phyloP scores from a whole-genome alignment of 2,329 filamentous ascomycete genomes.

The Fusarium decemcellulare region DNA sequence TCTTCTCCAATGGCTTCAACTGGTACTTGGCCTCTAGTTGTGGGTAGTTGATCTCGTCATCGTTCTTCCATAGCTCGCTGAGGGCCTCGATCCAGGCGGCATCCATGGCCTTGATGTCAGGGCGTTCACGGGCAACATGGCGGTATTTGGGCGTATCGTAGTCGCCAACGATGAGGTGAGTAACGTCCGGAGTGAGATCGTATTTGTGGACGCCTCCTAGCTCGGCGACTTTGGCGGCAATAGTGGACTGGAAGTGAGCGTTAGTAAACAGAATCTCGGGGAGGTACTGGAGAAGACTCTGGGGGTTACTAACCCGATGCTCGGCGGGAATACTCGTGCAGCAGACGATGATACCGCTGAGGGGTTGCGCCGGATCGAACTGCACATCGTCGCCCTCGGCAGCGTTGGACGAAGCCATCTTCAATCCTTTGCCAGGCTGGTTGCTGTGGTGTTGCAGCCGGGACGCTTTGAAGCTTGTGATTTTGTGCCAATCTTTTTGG shows the following conservation, averaged over 20 bases:
- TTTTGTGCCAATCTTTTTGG: slow-evolving; percentile 39
- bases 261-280: slow-evolving; percentile 12
- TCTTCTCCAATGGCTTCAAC: slow-evolving; percentile 73
- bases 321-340: slow-evolving; percentile 89
- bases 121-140: slow-evolving; percentile 91
- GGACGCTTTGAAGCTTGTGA: slow-evolving; percentile 25
- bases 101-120: slow-evolving; percentile 87
- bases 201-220: slow-evolving; percentile 91
- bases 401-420: slow-evolving; percentile 48
- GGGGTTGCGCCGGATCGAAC: slow-evolving; percentile 73
- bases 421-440: slow-evolving; percentile 22
- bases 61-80: slow-evolving; percentile 83
- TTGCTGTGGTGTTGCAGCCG: slow-evolving; percentile 33
- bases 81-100: slow-evolving; percentile 89
- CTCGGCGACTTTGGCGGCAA: slow-evolving; percentile 77
- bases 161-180: slow-evolving; percentile 92
- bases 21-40: slow-evolving; percentile 77
- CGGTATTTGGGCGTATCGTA: slow-evolving; percentile 94
- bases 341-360: slow-evolving; percentile 83
- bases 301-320: slow-evolving; percentile 73
- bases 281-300: slow-evolving; percentile 5
- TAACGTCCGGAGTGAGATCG: slow-evolving; percentile 95
- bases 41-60: slow-evolving; percentile 81
- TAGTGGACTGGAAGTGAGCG: slow-evolving; percentile 59
- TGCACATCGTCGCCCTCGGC: slow-evolving; percentile 47